Evolutionary conservation across 768 basidiomycete genomes (phyloP).

Genomic region (Kwoniella newhampshirensis): DNA sequence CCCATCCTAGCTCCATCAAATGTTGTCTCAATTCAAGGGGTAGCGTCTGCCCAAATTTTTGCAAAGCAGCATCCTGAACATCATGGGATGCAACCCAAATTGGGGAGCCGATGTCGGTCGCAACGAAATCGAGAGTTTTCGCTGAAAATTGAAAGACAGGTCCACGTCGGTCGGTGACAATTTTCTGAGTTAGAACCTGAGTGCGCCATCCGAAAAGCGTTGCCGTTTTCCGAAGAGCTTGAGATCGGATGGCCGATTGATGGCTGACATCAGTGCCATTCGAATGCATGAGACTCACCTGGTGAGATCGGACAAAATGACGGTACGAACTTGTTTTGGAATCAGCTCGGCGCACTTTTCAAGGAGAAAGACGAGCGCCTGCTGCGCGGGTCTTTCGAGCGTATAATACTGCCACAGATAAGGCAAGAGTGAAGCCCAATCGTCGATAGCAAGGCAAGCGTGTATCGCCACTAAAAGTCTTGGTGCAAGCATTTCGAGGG

Average conservation of each 20-base stretch:
- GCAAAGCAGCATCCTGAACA: slow-evolving; percentile 36
- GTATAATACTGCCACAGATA: slow-evolving; percentile 24
- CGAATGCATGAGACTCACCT: slow-evolving; percentile 9
- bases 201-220: slow-evolving; percentile 33
- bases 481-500: too few relatives aligned
- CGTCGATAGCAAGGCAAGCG: slow-evolving; percentile 26
- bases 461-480: slow-evolving; percentile 30
- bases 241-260: slow-evolving; percentile 7
- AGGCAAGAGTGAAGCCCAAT: slow-evolving; percentile 32
- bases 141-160: slow-evolving; percentile 37
- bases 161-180: slow-evolving; percentile 33
- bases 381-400: background rate
- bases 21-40: slow-evolving; percentile 40
- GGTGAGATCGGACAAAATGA: slow-evolving; percentile 20
- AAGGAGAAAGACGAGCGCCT: slow-evolving; percentile 26
- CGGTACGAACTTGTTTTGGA: slow-evolving; percentile 11
- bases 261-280: slow-evolving; percentile 8
- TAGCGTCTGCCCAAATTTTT: slow-evolving; percentile 35
- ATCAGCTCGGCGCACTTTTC: slow-evolving; percentile 38
- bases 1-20: slow-evolving; percentile 46
- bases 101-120: slow-evolving; percentile 41
- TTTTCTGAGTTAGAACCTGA: slow-evolving; percentile 28
- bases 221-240: slow-evolving; percentile 27
- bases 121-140: slow-evolving; percentile 34
- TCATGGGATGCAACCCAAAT: slow-evolving; percentile 37